A percentile compares a stretch with the other conserved stretches of the same genome.
Conservation (phyloP, 345 rosid genomes). For the Citrus sp. region DNA sequence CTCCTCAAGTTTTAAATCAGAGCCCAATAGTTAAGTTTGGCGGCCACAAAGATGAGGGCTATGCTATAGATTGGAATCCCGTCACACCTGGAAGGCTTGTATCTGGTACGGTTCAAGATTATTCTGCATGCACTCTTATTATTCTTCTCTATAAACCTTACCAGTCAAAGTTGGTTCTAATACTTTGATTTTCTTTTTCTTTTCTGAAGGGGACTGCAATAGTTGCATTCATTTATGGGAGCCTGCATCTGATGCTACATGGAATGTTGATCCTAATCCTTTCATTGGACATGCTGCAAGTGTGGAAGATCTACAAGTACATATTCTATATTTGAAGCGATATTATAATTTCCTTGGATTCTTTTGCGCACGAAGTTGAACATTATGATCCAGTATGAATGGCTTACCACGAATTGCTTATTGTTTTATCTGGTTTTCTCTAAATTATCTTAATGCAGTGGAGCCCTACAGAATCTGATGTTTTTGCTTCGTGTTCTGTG, state of each 20-base stretch:
- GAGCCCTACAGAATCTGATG: conserved; percentile 82
- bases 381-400: neutral
- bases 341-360: neutral
- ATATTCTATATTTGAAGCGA: neutral
- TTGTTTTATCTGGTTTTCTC: conserved; percentile 7
- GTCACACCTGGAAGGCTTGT: conserved; percentile 74
- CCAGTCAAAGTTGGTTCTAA: neutral
- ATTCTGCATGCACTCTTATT: neutral
- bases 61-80: conserved; percentile 94
- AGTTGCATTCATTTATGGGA: conserved; percentile 87
- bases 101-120: conserved; percentile 49
- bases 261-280: conserved; percentile 77
- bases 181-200: neutral
- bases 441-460: conserved; percentile 53
- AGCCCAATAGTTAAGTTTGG: conserved; percentile 69
- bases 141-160: neutral
- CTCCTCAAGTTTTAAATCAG: conserved; percentile 64
- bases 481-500: conserved; percentile 87
- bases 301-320: conserved; percentile 90
- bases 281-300: conserved; percentile 79
- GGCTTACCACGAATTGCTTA: neutral
- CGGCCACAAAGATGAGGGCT: conserved; percentile 95
- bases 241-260: conserved; percentile 66
- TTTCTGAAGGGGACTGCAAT: conserved; percentile 74
- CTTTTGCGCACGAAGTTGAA: neutral